phyloP scores from a whole-genome alignment of 2,329 filamentous ascomycete species.

The Didymella exigua region DNA sequence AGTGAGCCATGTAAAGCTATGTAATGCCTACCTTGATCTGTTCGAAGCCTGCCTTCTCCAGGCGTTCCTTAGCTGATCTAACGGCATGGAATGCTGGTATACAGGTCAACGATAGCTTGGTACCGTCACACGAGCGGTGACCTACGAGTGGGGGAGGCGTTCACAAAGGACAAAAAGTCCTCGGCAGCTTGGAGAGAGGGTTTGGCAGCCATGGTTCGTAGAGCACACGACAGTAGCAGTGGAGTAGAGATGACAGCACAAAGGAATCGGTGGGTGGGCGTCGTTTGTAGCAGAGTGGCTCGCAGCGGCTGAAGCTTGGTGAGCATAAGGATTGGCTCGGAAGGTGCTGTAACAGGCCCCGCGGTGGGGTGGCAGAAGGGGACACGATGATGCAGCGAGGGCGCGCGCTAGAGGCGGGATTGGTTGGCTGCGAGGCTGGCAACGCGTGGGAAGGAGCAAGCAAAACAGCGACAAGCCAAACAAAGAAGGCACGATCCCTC shows the following conservation, averaged over 20 bases:
- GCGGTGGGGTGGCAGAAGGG: slow-evolving; percentile 19
- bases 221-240: slow-evolving; percentile 21
- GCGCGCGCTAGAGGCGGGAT: slow-evolving; percentile 15
- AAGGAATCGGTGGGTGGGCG: slow-evolving; percentile 12
- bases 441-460: slow-evolving; percentile 24
- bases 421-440: slow-evolving; percentile 26
- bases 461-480: slow-evolving; percentile 40
- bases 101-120: slow-evolving; percentile 11
- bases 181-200: slow-evolving; percentile 61
- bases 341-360: slow-evolving; percentile 17
- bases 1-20: not conserved
- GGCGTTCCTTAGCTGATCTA: slow-evolving; percentile 73
- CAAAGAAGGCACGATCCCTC: slow-evolving; percentile 23
- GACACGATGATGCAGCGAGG: slow-evolving; percentile 18
- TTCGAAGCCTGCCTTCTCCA: slow-evolving; percentile 83
- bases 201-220: slow-evolving; percentile 45
- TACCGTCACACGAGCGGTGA: slow-evolving; percentile 12
- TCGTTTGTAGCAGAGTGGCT: slow-evolving; percentile 24
- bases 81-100: slow-evolving; percentile 91
- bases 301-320: slow-evolving; percentile 17
- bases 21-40: slow-evolving; percentile 68
- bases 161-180: slow-evolving; percentile 92
- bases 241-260: slow-evolving; percentile 13
- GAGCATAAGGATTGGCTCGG: slow-evolving; percentile 32
- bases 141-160: slow-evolving; percentile 90